phyloP scores from a whole-genome alignment of 305 asterid genomes.

The Fraxinus nigra region DNA sequence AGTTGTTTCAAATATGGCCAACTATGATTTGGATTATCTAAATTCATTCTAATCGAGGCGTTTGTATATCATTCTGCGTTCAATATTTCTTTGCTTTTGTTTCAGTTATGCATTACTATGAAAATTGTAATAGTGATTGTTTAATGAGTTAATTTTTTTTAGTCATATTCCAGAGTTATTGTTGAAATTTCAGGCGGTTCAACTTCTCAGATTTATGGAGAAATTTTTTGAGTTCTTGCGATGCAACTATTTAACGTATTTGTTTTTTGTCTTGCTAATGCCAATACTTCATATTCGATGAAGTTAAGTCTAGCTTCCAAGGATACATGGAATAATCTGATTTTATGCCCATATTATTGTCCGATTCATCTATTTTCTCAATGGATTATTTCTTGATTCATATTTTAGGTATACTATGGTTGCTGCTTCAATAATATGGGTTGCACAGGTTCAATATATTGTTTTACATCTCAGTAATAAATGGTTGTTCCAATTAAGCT shows the following conservation, averaged over 20 bases:
- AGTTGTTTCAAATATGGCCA: background rate
- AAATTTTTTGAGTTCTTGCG: background rate
- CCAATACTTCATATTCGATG: background rate
- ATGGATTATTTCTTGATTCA: conserved; percentile 14
- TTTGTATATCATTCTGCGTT: background rate
- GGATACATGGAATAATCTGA: background rate
- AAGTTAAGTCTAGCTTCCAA: conserved; percentile 6
- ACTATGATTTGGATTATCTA: background rate
- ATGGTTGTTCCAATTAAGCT: background rate
- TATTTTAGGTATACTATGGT: conserved; percentile 78
- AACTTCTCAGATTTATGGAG: background rate
- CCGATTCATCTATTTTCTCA: background rate
- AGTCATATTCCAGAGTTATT: background rate
- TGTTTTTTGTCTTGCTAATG: background rate
- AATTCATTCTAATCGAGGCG: background rate
- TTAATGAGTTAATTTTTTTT: background rate
- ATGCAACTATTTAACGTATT: background rate
- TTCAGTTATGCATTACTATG: background rate
- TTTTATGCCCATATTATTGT: background rate
- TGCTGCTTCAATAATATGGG: conserved; percentile 89
- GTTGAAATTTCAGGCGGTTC: background rate
- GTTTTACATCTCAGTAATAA: background rate
- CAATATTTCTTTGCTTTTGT: background rate
- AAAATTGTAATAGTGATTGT: background rate
- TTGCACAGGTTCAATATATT: conserved; percentile 55